phyloP scores from a whole-genome alignment of 164 flowering plant genomes.

The Piper longum region DNA sequence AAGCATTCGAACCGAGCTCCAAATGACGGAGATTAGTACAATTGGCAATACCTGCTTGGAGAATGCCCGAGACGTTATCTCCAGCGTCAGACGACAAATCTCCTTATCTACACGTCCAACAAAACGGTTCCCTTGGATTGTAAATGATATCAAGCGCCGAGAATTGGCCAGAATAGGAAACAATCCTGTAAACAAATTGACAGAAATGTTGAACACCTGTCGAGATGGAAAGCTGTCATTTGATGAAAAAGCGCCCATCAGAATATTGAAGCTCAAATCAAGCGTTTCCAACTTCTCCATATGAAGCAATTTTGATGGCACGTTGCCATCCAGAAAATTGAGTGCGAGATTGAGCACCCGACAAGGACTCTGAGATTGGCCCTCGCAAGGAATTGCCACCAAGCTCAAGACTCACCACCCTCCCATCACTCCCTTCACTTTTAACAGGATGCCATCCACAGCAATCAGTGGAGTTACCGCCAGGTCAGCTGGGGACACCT shows the following conservation, averaged over 20 bases:
- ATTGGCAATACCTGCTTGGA: slow-evolving; percentile 26
- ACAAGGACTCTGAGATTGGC: slow-evolving; percentile 28
- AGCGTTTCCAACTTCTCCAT: slow-evolving; percentile 43
- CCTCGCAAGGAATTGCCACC: slow-evolving; percentile 39
- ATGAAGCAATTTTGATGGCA: slow-evolving; percentile 41
- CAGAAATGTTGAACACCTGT: slow-evolving; percentile 38
- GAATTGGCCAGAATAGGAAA: slow-evolving; percentile 21
- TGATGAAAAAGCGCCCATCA: slow-evolving; percentile 29
- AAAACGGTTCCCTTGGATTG: slow-evolving; percentile 48
- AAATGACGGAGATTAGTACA: slow-evolving; percentile 45
- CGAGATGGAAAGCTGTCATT: slow-evolving; percentile 28
- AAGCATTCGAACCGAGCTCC: slow-evolving; percentile 32
- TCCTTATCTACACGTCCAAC: slow-evolving; percentile 25
- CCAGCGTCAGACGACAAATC: slow-evolving; percentile 30
- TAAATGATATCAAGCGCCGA: slow-evolving; percentile 30
- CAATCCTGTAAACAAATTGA: slow-evolving; percentile 42
- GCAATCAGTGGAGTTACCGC: slow-evolving; percentile 18
- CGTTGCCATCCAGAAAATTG: slow-evolving; percentile 37
- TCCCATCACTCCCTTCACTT: slow-evolving; percentile 19
- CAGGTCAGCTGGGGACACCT: slow-evolving; percentile 2
- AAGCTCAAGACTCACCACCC: slow-evolving; percentile 33
- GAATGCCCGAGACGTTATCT: slow-evolving; percentile 33
- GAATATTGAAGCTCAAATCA: slow-evolving; percentile 55
- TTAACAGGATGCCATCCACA: slow-evolving; percentile 56
- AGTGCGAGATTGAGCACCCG: slow-evolving; percentile 51